Conservation (phyloP, 495 filamentous ascomycete species). For the Aspergillus cavernicola region DNA sequence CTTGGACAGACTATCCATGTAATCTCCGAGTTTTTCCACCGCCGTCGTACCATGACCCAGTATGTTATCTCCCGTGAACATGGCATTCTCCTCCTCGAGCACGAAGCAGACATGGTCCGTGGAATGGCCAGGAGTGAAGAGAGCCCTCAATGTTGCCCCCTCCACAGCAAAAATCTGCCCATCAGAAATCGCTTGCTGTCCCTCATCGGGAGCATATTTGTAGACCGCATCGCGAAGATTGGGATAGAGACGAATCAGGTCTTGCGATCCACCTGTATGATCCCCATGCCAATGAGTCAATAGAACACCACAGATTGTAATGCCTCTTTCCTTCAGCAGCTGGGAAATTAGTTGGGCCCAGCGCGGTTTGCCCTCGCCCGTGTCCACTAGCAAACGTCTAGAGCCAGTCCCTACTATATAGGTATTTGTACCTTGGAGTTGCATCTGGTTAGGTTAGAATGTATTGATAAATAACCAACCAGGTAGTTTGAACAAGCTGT, state of each 20-base stretch:
- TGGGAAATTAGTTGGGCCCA: constrained; percentile 27
- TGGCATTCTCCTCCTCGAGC: constrained; percentile 57
- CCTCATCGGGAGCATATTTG: constrained; percentile 43
- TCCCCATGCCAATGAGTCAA: constrained; percentile 87
- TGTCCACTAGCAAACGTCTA: constrained; percentile 63
- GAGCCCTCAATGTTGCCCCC: constrained; percentile 38
- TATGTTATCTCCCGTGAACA: constrained; percentile 80
- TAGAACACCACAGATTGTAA: constrained; percentile 53
- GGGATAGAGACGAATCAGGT: constrained; percentile 55
- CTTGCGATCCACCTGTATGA: constrained; percentile 65
- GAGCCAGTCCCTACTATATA: constrained; percentile 68
- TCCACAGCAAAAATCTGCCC: constrained; percentile 36
- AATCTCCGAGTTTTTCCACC: background rate
- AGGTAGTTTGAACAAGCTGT: too few relatives aligned
- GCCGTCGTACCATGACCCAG: constrained; percentile 37
- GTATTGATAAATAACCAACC: too few relatives aligned
- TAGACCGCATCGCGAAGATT: constrained; percentile 28
- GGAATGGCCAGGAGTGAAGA: constrained; percentile 41
- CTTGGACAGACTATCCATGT: constrained; percentile 1
- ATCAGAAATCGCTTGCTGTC: constrained; percentile 41
- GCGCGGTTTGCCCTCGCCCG: constrained; percentile 34
- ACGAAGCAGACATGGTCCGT: constrained; percentile 47
- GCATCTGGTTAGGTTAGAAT: constrained; percentile 22
- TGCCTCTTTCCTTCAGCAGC: constrained; percentile 23
- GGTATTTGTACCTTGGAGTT: constrained; percentile 66